Base-by-base conservation (phyloP, 2,329 filamentous ascomycete genomes). In the Chaetomiaceae sp. region DNA sequence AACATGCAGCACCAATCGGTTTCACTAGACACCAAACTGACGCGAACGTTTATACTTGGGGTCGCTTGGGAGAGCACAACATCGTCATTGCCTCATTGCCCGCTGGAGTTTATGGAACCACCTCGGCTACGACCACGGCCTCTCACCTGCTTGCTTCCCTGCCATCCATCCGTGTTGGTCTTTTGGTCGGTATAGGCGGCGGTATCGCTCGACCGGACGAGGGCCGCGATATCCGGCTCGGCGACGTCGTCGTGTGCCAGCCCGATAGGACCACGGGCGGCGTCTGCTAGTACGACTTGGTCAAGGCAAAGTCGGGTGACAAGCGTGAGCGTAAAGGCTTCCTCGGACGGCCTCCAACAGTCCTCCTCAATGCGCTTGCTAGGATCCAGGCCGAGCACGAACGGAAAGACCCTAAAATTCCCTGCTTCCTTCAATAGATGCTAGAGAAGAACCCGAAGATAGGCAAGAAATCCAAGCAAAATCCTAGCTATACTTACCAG, bases 191-290 rank as follows among this genome's bases (percentile, higher is more conserved):
- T 11, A 66, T 70, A 3, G 69, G 64, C 0, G 70, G 70, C 5
- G 71, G 70, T 3, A 69, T n/a, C 63, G 0, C 71, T 71, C 55
- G 74, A 56, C 37, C 71, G 1, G 2, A 55, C 63, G 6, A 56
- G 68, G n/a, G n/a, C n/a, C n/a, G n/a, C 25, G 69, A 73, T n/a
- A 65, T 74, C 1, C 65, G 70, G 4, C 64, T 69, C 0, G 66
- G 67, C 6, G 66, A 69, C 43, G 46, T 69, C 19, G 66, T 68
- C 12, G 47, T 72, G 7, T 63, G 64, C 33, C 42, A 46, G 6
- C 53, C 62, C 11, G 40, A 57, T 6, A 42, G 57, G 37, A 53
- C 50, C 0, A 45, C 59, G 1, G 44, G 50, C n/a, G 56, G 64
- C 1, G 62, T 70, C 2, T 40, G 68, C 7, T 67, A 70, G 23